These are phyloP conservation scores for Penicillium nucicola DNA, from an alignment of 495 filamentous ascomycete genomes.

Conservation along the genomic window DNA sequence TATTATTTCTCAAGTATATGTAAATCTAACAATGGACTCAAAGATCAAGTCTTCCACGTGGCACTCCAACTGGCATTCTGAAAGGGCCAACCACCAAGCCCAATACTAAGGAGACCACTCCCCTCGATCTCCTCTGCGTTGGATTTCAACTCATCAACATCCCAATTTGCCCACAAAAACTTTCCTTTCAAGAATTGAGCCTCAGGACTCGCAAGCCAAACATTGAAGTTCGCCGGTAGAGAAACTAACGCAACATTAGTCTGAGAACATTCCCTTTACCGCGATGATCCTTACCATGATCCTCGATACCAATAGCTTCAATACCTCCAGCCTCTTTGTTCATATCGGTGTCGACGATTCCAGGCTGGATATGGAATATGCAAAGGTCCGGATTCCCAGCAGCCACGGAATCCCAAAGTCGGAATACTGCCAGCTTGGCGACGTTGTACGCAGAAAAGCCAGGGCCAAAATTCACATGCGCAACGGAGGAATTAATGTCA, in stretches of 20 bases:
- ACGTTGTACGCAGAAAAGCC: conserved; percentile 32
- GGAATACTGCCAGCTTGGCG: conserved; percentile 39
- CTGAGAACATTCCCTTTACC: neutral
- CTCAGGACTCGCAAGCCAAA: conserved; percentile 41
- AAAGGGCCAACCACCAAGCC: conserved; percentile 10
- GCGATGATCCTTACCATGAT: conserved; percentile 34
- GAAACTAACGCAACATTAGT: conserved; percentile 12
- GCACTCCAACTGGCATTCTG: neutral
- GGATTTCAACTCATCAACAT: conserved; percentile 49
- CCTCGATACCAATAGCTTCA: conserved; percentile 27
- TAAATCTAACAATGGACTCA: too few relatives aligned
- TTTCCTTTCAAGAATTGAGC: conserved; percentile 45
- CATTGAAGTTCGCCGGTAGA: conserved; percentile 20
- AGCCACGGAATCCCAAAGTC: conserved; percentile 38
- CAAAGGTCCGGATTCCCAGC: conserved; percentile 32
- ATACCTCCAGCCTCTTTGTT: conserved; percentile 33
- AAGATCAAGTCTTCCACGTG: too few relatives aligned
- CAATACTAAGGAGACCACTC: neutral
- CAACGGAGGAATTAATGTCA: conserved; percentile 32
- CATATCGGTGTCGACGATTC: conserved; percentile 41
- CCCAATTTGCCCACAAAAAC: conserved; percentile 47
- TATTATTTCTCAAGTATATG: too few relatives aligned
- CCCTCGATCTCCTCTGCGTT: conserved; percentile 49
- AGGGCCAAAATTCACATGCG: conserved; percentile 34
- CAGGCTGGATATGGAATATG: conserved; percentile 48